Conservation (phyloP, 2,329 filamentous ascomycete genomes). For the Aquanectria penicillioides region DNA sequence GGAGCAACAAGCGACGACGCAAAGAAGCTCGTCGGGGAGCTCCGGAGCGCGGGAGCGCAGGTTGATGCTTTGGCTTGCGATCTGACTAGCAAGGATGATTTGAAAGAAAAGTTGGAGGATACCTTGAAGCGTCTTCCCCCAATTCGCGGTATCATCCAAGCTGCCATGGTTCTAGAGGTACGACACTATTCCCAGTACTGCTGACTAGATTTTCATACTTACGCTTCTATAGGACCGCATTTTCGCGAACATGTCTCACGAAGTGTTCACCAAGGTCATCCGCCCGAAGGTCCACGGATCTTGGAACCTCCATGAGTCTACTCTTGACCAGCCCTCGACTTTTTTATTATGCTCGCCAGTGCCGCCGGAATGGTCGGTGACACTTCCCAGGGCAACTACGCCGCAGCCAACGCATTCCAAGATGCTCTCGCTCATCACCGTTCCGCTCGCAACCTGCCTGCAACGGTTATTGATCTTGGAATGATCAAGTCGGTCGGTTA, state of each 20-base stretch:
- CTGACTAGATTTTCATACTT: not conserved
- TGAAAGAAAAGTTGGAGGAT: not conserved
- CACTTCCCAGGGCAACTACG: conserved; percentile 7
- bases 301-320: conserved; percentile 2
- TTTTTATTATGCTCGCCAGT: conserved; percentile 12
- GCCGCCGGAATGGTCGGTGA: conserved; percentile 5
- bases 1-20: conserved; percentile 34
- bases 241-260: conserved; percentile 4
- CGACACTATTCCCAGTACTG: too few relatives aligned
- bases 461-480: conserved; percentile 1
- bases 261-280: conserved; percentile 3
- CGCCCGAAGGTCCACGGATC: conserved; percentile 8
- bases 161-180: conserved; percentile 12
- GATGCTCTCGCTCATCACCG: conserved; percentile 6
- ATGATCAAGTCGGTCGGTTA: conserved; percentile 9
- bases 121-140: not conserved
- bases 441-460: not conserved
- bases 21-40: conserved; percentile 22
- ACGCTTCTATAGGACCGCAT: conserved; percentile 7
- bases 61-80: not conserved
- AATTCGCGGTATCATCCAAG: conserved; percentile 7
- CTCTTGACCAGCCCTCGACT: not conserved
- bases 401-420: conserved; percentile 9
- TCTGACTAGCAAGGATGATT: not conserved
- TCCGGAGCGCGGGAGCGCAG: not conserved